These are phyloP conservation scores for Hypsizygus ulmarius DNA, from an alignment of 1,284 basidiomycete genomes.

Conservation along the genomic window DNA sequence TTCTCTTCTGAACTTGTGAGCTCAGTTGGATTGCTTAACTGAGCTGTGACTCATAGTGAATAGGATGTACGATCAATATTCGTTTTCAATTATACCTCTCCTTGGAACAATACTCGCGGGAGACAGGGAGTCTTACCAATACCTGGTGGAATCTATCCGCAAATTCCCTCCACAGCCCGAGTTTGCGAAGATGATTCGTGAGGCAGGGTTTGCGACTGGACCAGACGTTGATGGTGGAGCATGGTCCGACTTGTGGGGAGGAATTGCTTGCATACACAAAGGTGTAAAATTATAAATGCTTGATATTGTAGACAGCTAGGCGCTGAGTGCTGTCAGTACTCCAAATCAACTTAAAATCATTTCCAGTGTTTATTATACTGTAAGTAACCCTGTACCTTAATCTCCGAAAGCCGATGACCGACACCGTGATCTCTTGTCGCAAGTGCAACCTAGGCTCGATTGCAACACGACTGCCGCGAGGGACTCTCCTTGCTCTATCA, in stretches of 20 bases:
- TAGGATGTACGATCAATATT: constrained; percentile 93
- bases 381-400: background rate
- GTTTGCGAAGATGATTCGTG: constrained; percentile 88
- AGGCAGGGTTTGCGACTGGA: constrained; percentile 83
- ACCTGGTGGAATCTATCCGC: constrained; percentile 96
- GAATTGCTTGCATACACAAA: constrained; percentile 82
- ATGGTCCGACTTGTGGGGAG: constrained; percentile 85
- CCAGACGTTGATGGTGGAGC: constrained; percentile 82
- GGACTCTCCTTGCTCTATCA: constrained; percentile 10
- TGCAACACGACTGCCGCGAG: constrained; percentile 11
- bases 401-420: constrained; percentile 15
- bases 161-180: constrained; percentile 89
- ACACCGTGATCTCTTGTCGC: constrained; percentile 6
- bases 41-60: constrained; percentile 5
- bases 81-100: constrained; percentile 93
- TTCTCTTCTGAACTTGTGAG: constrained; percentile 83
- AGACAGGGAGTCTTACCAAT: constrained; percentile 95
- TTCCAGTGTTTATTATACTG: background rate
- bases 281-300: constrained; percentile 70
- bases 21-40: constrained; percentile 17
- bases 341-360: constrained; percentile 1
- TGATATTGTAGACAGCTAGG: background rate
- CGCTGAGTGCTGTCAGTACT: background rate
- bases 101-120: constrained; percentile 95
- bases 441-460: constrained; percentile 1